Conservation (phyloP, 257 asterid genomes). For the Gentiana straminea region DNA sequence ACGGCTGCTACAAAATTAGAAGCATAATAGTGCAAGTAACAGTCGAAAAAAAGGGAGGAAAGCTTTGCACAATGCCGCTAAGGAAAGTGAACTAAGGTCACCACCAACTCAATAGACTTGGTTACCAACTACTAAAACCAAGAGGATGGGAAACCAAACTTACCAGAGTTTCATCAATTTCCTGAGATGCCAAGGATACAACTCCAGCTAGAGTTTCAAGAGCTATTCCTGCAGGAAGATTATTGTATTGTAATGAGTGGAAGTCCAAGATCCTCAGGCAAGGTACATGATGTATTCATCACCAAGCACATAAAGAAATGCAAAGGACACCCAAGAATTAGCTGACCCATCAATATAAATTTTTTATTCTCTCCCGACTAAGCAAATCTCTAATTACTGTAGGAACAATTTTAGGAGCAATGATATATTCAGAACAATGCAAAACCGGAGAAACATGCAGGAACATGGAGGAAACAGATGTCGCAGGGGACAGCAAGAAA, state of each 20-base stretch:
- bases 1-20: not conserved
- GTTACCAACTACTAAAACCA: not conserved
- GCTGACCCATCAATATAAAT: no score
- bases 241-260: not conserved
- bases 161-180: constrained; percentile 58
- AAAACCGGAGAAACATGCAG: not conserved
- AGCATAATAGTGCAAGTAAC: not conserved
- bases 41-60: not conserved
- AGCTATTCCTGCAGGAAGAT: constrained; percentile 58
- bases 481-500: not conserved
- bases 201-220: constrained; percentile 84
- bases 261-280: no score
- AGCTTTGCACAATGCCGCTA: not conserved
- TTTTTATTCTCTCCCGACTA: no score
- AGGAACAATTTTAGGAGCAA: no score
- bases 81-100: not conserved
- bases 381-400: no score
- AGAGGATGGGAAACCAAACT: not conserved
- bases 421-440: no score
- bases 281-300: no score
- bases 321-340: no score
- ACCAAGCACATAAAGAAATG: no score
- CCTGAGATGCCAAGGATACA: constrained; percentile 65
- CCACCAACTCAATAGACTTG: not conserved
- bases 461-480: not conserved